A percentile compares a stretch with the other conserved stretches of the same genome.
phyloP scores from a whole-genome alignment of 1,284 basidiomycete species.

The Phellopilus nigrolimitatus region DNA sequence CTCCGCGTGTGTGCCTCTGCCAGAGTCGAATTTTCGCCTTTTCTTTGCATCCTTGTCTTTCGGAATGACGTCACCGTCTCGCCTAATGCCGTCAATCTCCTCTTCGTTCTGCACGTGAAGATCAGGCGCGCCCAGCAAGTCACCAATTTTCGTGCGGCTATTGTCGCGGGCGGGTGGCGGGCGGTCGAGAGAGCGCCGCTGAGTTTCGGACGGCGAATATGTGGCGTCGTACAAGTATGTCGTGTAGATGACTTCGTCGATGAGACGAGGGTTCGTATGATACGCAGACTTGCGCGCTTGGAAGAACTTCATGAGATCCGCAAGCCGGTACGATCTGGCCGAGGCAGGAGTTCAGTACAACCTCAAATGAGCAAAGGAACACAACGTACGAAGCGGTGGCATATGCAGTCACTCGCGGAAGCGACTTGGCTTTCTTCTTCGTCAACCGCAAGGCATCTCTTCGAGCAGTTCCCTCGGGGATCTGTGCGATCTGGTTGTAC shows the following conservation, averaged over 20 bases:
- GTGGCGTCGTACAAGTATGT: constrained; percentile 63
- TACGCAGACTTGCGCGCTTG: constrained; percentile 77
- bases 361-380: background rate
- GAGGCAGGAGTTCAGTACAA: constrained; percentile 3
- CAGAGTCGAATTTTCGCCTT: constrained; percentile 58
- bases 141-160: constrained; percentile 40
- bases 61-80: constrained; percentile 23
- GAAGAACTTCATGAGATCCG: constrained; percentile 85
- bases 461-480: constrained; percentile 90
- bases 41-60: constrained; percentile 35
- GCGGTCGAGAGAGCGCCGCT: constrained; percentile 22
- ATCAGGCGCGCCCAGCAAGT: constrained; percentile 71
- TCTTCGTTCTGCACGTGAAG: constrained; percentile 35
- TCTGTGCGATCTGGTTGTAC: constrained; percentile 86
- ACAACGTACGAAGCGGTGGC: constrained; percentile 79
- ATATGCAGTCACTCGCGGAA: constrained; percentile 94
- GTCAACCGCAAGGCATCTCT: constrained; percentile 87
- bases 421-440: constrained; percentile 89
- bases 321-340: constrained; percentile 79
- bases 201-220: constrained; percentile 29
- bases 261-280: constrained; percentile 76
- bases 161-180: constrained; percentile 21
- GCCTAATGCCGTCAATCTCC: constrained; percentile 16
- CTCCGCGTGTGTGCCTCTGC: constrained; percentile 70
- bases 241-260: constrained; percentile 81